Evolutionary conservation across 148 eudicot species (phyloP).

Genomic region (Chenopodium suecicum): DNA sequence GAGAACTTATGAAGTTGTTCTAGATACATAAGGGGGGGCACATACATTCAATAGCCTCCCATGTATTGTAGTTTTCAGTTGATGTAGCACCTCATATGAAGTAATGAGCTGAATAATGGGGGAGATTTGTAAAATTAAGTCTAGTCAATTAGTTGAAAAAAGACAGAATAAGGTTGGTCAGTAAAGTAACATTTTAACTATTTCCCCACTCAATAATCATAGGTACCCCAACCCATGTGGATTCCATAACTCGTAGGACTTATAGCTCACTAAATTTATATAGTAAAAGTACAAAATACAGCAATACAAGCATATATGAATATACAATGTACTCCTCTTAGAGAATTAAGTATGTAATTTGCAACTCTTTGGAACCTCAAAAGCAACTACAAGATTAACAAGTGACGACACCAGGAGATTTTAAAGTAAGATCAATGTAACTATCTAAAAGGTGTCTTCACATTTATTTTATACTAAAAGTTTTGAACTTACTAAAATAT

Average conservation of each 20-base stretch:
- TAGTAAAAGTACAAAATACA: constrained; percentile 1
- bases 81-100: neutral
- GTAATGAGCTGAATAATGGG: neutral
- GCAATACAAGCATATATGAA: constrained; percentile 7
- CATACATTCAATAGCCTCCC: neutral
- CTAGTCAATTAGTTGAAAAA: constrained; percentile 1
- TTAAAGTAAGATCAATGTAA: neutral
- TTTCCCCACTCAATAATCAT: constrained; percentile 4
- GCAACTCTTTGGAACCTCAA: neutral
- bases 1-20: neutral
- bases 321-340: neutral
- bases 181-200: constrained; percentile 14
- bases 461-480: no score
- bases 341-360: neutral
- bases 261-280: constrained; percentile 6
- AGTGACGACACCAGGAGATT: neutral
- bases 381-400: neutral
- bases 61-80: neutral
- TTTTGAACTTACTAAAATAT: no score
- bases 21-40: neutral
- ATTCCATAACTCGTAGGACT: constrained; percentile 18
- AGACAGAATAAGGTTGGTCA: constrained; percentile 21
- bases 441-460: neutral
- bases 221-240: constrained; percentile 23
- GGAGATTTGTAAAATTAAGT: neutral